A percentile compares a stretch with the other conserved stretches of the same genome.
Conservation (phyloP, 129 eudicot species). For the Flaveria linearis region DNA sequence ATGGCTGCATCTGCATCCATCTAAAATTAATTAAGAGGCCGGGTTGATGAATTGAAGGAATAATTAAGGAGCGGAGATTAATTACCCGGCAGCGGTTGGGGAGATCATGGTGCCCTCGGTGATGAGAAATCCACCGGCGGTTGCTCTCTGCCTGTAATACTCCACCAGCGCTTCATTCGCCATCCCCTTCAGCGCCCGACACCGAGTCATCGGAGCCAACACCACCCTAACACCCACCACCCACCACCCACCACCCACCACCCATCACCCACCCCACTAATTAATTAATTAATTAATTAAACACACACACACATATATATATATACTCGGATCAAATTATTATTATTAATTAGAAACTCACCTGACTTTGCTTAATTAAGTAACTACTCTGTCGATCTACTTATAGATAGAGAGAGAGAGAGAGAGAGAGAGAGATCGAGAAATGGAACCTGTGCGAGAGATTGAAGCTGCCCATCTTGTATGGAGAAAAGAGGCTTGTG, state of each 20-base stretch:
- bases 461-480: conserved; percentile 74
- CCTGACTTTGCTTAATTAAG: no score
- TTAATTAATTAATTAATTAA: no score
- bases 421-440: not conserved
- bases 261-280: no score
- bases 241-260: conserved; percentile 56
- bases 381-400: no score
- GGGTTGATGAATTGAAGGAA: no score
- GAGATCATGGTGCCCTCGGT: conserved; percentile 93
- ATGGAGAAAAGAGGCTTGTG: conserved; percentile 65
- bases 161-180: conserved; percentile 71
- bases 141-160: conserved; percentile 78
- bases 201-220: conserved; percentile 95
- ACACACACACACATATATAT: no score
- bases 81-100: conserved; percentile 85
- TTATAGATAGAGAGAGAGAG: no score
- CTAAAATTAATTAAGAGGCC: no score
- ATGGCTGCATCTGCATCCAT: no score
- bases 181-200: conserved; percentile 68
- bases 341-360: no score
- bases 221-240: conserved; percentile 88
- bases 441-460: conserved; percentile 70
- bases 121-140: conserved; percentile 82
- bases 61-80: no score
- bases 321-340: no score